phyloP scores from a whole-genome alignment of 176 grass and related monocot species.

The Rhipidocladum racemiflorum region DNA sequence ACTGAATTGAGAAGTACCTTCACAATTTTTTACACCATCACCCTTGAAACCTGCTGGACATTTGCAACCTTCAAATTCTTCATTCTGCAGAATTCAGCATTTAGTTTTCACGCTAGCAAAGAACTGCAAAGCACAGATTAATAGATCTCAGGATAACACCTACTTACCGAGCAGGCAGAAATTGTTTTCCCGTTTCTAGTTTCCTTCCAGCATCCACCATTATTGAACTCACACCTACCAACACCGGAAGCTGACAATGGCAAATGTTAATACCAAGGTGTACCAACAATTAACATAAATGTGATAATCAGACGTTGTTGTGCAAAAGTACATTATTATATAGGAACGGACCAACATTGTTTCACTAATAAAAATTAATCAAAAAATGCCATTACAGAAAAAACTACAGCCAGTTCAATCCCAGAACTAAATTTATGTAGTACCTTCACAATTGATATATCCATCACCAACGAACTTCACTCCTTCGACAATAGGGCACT shows the following conservation, averaged over 20 bases:
- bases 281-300: neutral
- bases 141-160: neutral
- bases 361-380: neutral
- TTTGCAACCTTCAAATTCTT: constrained; percentile 73
- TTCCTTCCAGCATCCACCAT: constrained; percentile 84
- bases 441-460: constrained; percentile 89
- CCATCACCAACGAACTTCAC: constrained; percentile 89
- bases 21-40: constrained; percentile 68
- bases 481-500: constrained; percentile 75
- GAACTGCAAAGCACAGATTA: neutral
- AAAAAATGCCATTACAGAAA: constrained; percentile 3
- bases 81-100: constrained; percentile 49
- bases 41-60: constrained; percentile 75
- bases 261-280: constrained; percentile 27
- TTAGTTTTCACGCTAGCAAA: constrained; percentile 22
- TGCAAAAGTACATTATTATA: neutral
- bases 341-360: neutral
- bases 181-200: constrained; percentile 65
- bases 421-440: constrained; percentile 25
- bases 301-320: neutral
- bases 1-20: constrained; percentile 49
- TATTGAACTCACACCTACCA: constrained; percentile 71
- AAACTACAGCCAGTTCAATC: constrained; percentile 6
- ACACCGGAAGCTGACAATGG: constrained; percentile 65
- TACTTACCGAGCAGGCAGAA: constrained; percentile 85